Conservation (phyloP, 371 early-diverging fungal species). For the Apophysomyces sp. region DNA sequence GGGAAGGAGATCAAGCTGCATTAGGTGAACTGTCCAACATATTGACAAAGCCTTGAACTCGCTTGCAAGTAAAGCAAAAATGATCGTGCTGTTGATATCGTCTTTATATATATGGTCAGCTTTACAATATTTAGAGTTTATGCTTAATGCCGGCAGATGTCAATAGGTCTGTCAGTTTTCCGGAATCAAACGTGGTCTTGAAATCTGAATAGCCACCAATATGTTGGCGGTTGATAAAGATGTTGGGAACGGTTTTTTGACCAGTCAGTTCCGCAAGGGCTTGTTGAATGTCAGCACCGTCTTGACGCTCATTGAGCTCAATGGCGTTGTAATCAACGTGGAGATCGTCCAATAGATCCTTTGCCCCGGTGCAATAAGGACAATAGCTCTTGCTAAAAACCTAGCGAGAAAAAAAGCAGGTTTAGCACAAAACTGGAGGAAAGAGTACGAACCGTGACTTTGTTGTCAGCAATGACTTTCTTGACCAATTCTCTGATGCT, state of each 20-base stretch:
- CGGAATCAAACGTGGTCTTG: slow-evolving; percentile 48
- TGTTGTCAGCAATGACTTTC: slow-evolving; percentile 40
- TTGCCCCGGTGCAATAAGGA: slow-evolving; percentile 80
- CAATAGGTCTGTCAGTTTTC: slow-evolving; percentile 58
- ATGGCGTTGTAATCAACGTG: slow-evolving; percentile 48
- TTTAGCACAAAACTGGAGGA: neutral
- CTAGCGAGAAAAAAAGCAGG: slow-evolving; percentile 16
- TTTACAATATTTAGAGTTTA: slow-evolving; percentile 9
- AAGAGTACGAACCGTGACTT: slow-evolving; percentile 28
- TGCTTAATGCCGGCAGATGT: slow-evolving; percentile 28
- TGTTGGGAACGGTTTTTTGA: slow-evolving; percentile 91
- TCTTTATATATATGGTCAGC: neutral
- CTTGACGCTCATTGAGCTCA: slow-evolving; percentile 56
- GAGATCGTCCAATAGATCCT: slow-evolving; percentile 58
- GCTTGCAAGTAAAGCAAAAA: no score
- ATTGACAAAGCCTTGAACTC: no score
- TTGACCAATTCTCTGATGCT: slow-evolving; percentile 36
- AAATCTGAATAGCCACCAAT: slow-evolving; percentile 86
- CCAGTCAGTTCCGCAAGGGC: slow-evolving; percentile 69
- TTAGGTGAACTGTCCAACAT: no score
- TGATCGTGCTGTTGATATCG: neutral
- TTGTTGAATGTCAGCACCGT: slow-evolving; percentile 80
- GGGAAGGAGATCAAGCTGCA: no score
- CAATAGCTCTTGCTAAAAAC: slow-evolving; percentile 89
- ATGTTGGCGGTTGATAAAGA: slow-evolving; percentile 79